Percentiles rank a stretch among this genome's conserved stretches.
These are phyloP conservation scores for Tuber calosporum DNA, from an alignment of 495 filamentous ascomycete species.

Conservation along the genomic window DNA sequence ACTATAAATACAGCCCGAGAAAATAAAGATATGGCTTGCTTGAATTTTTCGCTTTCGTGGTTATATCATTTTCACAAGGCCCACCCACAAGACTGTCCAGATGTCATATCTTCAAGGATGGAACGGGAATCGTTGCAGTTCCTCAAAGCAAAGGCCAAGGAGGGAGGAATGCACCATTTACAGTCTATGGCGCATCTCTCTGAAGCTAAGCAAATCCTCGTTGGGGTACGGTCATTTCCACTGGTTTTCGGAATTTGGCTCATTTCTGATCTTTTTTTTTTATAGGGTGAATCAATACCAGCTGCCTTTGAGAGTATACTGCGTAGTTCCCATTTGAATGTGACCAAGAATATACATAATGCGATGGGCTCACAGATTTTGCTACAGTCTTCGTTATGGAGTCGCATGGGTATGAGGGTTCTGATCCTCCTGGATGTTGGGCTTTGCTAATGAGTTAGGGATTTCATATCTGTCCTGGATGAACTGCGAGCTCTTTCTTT, in stretches of 20 bases:
- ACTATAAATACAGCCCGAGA: slow-evolving; percentile 85
- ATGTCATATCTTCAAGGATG: slow-evolving; percentile 46
- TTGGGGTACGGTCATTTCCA: slow-evolving; percentile 46
- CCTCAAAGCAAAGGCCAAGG: slow-evolving; percentile 79
- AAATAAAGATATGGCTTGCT: slow-evolving; percentile 80
- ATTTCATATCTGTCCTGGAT: slow-evolving; percentile 57
- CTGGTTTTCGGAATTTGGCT: neutral
- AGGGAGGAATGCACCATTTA: slow-evolving; percentile 78
- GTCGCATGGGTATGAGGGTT: slow-evolving; percentile 56
- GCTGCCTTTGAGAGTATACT: slow-evolving; percentile 69
- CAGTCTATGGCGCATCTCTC: slow-evolving; percentile 77
- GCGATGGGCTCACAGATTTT: slow-evolving; percentile 67
- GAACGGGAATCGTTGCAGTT: slow-evolving; percentile 77
- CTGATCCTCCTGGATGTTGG: slow-evolving; percentile 25
- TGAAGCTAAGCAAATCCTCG: slow-evolving; percentile 73
- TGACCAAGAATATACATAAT: slow-evolving; percentile 64
- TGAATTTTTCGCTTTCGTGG: slow-evolving; percentile 96
- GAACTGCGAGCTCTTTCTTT: slow-evolving; percentile 67
- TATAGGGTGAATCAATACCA: slow-evolving; percentile 69
- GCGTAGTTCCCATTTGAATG: slow-evolving; percentile 72
- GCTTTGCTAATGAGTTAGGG: slow-evolving; percentile 42
- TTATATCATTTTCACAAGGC: slow-evolving; percentile 88
- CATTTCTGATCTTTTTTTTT: slow-evolving; percentile 4
- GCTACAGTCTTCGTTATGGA: slow-evolving; percentile 64
- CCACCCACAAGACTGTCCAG: slow-evolving; percentile 52